Evolutionary conservation across 129 eudicot genomes (phyloP).

Genomic region (Saposhnikovia divaricata): DNA sequence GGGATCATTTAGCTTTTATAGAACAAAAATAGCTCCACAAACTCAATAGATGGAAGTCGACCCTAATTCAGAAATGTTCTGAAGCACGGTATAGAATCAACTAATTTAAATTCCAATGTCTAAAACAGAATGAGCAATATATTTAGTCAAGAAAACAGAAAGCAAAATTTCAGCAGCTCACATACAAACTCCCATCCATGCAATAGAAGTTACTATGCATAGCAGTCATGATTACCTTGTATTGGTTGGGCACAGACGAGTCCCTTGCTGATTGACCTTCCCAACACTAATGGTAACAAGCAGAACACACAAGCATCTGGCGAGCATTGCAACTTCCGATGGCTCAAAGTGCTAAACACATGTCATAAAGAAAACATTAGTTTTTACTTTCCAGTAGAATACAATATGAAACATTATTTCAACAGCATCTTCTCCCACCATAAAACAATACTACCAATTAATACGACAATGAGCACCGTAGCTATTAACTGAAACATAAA

Average conservation of each 20-base stretch:
- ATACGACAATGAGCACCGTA: neutral
- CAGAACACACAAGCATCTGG: conserved; percentile 81
- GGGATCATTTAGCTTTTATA: neutral
- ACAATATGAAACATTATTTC: neutral
- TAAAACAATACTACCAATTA: neutral
- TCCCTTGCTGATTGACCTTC: conserved; percentile 71
- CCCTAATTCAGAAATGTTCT: neutral
- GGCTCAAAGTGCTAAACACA: conserved; percentile 74
- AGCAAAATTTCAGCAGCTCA: neutral
- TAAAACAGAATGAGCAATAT: neutral
- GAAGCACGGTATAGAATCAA: neutral
- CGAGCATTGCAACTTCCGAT: conserved; percentile 76
- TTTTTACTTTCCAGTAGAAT: neutral
- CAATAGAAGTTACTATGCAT: neutral
- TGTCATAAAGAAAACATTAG: neutral
- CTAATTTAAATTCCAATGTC: neutral
- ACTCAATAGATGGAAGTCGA: neutral
- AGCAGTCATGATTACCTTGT: conserved; percentile 45
- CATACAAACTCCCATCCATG: neutral
- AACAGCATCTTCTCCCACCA: neutral
- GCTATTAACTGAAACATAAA: neutral
- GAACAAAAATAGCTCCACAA: neutral
- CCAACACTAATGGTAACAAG: conserved; percentile 87
- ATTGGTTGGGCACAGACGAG: conserved; percentile 50
- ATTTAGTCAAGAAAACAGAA: neutral